Percentiles rank a stretch among this genome's conserved stretches.
These are phyloP conservation scores for Begonia fuchsioides DNA, from an alignment of 306 rosid genomes.

Conservation along the genomic window DNA sequence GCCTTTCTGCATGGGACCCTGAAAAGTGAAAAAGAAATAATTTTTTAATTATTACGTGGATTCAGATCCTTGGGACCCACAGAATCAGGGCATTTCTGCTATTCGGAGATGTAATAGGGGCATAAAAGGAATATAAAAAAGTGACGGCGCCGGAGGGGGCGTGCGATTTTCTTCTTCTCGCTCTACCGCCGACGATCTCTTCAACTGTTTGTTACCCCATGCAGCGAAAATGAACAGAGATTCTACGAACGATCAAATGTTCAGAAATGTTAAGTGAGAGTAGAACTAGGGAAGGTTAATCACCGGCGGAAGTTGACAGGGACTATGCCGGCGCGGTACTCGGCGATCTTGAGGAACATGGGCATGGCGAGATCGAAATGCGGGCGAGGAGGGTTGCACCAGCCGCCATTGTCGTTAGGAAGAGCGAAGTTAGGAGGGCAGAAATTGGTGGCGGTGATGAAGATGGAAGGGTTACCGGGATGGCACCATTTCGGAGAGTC, in stretches of 20 bases:
- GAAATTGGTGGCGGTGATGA: too few relatives aligned
- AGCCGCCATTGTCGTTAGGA: slow-evolving; percentile 81
- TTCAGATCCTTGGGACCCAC: background rate
- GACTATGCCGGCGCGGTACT: slow-evolving; percentile 90
- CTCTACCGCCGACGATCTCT: background rate
- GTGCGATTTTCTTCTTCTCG: background rate
- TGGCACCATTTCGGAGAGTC: slow-evolving; percentile 74
- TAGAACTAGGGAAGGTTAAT: slow-evolving; percentile 5
- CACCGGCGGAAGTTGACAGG: slow-evolving; percentile 89
- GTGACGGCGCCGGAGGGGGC: background rate
- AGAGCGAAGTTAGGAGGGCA: slow-evolving; percentile 82
- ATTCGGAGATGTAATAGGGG: too few relatives aligned
- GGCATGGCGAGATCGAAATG: slow-evolving; percentile 99
- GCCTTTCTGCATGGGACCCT: slow-evolving; percentile 66
- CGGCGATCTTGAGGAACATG: too few relatives aligned
- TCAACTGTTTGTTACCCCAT: too few relatives aligned
- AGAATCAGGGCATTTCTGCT: too few relatives aligned
- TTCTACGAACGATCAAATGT: background rate
- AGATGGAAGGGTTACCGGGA: slow-evolving; percentile 81
- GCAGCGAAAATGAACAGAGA: background rate
- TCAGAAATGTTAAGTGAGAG: background rate
- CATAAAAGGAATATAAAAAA: too few relatives aligned
- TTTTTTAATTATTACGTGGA: background rate
- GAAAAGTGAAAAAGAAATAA: background rate
- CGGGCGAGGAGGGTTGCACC: slow-evolving; percentile 94